Evolutionary conservation across 768 basidiomycete species (phyloP).

Genomic region (Lentinula raphanica): DNA sequence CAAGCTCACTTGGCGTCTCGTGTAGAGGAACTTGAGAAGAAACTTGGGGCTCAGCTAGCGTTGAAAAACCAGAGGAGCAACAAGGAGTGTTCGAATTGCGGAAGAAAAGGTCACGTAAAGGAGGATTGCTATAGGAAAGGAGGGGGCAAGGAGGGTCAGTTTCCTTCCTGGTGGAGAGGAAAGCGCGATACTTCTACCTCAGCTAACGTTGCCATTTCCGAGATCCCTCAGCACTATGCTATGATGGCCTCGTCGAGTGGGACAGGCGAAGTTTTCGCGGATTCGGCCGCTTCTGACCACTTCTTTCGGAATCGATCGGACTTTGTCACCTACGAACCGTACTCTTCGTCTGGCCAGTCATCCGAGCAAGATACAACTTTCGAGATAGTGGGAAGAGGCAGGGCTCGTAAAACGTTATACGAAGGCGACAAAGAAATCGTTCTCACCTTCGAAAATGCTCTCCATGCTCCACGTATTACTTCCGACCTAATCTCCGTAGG

Average conservation of each 20-base stretch:
- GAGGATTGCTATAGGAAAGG: not conserved
- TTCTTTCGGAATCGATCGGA: not conserved
- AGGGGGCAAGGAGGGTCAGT: not conserved
- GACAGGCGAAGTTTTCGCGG: not conserved
- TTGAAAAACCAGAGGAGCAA: not conserved
- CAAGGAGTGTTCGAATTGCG: not conserved
- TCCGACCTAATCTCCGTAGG: slow-evolving; percentile 14
- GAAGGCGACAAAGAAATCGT: not conserved
- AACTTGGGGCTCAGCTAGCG: not conserved
- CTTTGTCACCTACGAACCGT: not conserved
- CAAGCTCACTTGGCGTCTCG: not conserved
- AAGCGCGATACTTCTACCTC: not conserved
- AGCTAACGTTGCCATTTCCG: not conserved
- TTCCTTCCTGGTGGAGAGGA: not conserved
- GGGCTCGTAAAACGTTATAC: not conserved
- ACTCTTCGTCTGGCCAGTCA: not conserved
- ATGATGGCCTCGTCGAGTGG: not conserved
- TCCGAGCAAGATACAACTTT: not conserved
- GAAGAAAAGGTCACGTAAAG: not conserved
- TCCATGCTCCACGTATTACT: not conserved
- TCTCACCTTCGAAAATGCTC: not conserved
- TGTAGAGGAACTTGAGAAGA: not conserved
- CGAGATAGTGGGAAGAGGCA: not conserved
- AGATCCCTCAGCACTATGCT: not conserved
- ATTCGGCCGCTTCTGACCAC: not conserved